These are phyloP conservation scores for Solanum hybrid DNA, from an alignment of 305 asterid genomes.

Conservation along the genomic window DNA sequence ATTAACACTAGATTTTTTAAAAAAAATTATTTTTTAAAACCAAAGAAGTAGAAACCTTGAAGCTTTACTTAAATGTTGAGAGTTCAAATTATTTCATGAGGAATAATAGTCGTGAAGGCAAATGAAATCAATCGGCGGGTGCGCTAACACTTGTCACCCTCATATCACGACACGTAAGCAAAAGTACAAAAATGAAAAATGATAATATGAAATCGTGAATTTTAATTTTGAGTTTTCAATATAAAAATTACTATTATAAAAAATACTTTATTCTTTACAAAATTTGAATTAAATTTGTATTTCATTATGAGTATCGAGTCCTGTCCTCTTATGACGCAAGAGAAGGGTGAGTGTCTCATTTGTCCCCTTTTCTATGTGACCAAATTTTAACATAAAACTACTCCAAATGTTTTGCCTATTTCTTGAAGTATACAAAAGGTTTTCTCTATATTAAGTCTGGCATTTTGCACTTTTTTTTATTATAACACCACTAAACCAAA, in stretches of 20 bases:
- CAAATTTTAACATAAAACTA: neutral
- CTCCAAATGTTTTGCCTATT: neutral
- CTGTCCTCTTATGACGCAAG: neutral
- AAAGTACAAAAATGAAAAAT: neutral
- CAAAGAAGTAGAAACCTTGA: neutral
- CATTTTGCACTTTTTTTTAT: neutral
- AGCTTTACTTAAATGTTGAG: neutral
- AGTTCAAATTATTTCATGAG: neutral
- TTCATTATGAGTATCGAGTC: accelerated
- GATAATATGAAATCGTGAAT: neutral
- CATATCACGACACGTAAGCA: neutral
- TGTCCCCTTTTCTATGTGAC: neutral
- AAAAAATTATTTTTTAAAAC: neutral
- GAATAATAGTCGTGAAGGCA: neutral
- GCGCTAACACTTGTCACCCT: neutral
- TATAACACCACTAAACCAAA: neutral
- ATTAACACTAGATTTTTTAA: neutral
- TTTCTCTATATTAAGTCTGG: neutral
- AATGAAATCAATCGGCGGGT: neutral
- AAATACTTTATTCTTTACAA: accelerated
- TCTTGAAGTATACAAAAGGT: neutral
- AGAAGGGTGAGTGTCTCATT: neutral
- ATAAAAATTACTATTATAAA: neutral
- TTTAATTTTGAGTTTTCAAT: neutral
- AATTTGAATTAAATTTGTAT: neutral